A percentile compares a stretch with the other conserved stretches of the same genome.
Evolutionary conservation across 1,139 yeast species (phyloP).

Genomic region (Saccharomycopsis hybrid): DNA sequence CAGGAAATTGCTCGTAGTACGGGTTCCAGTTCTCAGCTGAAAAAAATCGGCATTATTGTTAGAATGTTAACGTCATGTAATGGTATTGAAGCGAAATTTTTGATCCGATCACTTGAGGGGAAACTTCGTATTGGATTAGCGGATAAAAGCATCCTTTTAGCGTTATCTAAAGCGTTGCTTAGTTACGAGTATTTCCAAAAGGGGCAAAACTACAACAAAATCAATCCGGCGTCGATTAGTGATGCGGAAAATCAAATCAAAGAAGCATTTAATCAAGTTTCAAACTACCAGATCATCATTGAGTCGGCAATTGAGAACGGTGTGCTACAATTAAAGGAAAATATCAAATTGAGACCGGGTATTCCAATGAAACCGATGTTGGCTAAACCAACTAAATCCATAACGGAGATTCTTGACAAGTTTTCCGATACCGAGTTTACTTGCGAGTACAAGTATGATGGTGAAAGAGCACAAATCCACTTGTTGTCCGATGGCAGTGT

Average conservation of each 20-base stretch:
- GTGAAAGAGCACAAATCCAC: constrained; percentile 96
- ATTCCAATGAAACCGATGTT: constrained; percentile 96
- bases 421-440: constrained; percentile 83
- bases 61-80: constrained; percentile 81
- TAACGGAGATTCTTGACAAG: constrained; percentile 82
- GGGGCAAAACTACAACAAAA: constrained; percentile 26
- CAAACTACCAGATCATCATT: constrained; percentile 79
- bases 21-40: constrained; percentile 80
- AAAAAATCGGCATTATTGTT: constrained; percentile 71
- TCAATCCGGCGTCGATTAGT: constrained; percentile 38
- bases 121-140: constrained; percentile 91
- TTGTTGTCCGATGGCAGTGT: constrained; percentile 58
- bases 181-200: constrained; percentile 42
- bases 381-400: constrained; percentile 94
- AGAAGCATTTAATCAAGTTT: constrained; percentile 87
- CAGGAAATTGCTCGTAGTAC: constrained; percentile 70
- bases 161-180: constrained; percentile 77
- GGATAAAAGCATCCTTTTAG: constrained; percentile 80
- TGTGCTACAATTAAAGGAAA: constrained; percentile 53
- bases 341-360: constrained; percentile 80
- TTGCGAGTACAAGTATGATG: constrained; percentile 95
- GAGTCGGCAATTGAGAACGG: constrained; percentile 63
- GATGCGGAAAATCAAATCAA: constrained; percentile 73
- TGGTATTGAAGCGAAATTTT: constrained; percentile 83
- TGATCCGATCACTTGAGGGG: constrained; percentile 87